Conservation (phyloP, 371 early-diverging fungal genomes). For the Rhizopus sp. region DNA sequence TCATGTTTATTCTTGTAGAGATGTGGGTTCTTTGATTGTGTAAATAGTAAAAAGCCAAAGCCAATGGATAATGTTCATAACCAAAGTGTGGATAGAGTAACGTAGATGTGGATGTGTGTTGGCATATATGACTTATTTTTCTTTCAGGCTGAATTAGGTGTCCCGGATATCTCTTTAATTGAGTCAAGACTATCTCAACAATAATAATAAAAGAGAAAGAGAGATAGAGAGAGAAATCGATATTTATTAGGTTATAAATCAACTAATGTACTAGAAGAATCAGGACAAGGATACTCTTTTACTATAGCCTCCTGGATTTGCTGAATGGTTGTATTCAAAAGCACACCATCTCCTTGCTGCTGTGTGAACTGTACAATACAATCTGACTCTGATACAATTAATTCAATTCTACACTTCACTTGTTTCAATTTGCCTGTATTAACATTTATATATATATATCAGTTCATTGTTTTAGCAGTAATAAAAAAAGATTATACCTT, state of each 20-base stretch:
- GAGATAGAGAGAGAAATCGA: background rate
- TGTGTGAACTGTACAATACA: constrained; percentile 44
- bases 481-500: constrained; percentile 11
- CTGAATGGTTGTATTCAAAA: constrained; percentile 24
- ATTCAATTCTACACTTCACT: constrained; percentile 50
- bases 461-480: background rate
- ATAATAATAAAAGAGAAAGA: constrained; percentile 13
- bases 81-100: background rate
- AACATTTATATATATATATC: background rate
- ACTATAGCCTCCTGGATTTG: constrained; percentile 18
- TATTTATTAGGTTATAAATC: constrained; percentile 7
- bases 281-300: constrained; percentile 25
- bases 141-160: constrained; percentile 54
- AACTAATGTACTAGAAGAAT: constrained; percentile 20
- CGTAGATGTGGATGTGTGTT: background rate
- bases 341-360: constrained; percentile 37
- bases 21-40: constrained; percentile 33
- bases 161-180: constrained; percentile 53
- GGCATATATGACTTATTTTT: background rate
- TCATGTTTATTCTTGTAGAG: constrained; percentile 7
- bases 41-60: background rate
- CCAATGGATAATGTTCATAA: background rate
- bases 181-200: constrained; percentile 36
- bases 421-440: constrained; percentile 29
- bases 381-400: constrained; percentile 30